These are phyloP conservation scores for Fusarium torulosum DNA, from an alignment of 2,329 filamentous ascomycete species.

Conservation along the genomic window DNA sequence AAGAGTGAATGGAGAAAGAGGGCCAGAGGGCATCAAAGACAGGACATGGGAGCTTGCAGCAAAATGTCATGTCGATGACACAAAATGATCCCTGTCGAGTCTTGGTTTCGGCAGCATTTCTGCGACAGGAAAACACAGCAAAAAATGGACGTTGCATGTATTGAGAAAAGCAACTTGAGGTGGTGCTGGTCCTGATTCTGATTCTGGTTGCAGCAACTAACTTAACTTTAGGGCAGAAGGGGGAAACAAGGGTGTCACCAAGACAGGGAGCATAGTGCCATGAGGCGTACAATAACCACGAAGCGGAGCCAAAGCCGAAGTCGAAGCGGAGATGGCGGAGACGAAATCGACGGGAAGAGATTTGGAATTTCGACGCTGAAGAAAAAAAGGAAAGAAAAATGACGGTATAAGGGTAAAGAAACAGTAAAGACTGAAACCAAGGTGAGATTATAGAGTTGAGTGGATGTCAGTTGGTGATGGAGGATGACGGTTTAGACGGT, in stretches of 20 bases:
- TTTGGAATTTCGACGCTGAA: constrained; percentile 4
- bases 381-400: constrained; percentile 14
- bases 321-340: constrained; percentile 26
- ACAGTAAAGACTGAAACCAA: constrained; percentile 8
- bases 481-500: constrained; percentile 32
- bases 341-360: constrained; percentile 9
- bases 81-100: constrained; percentile 23
- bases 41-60: constrained; percentile 43
- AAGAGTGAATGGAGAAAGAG: constrained; percentile 24
- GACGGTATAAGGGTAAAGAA: constrained; percentile 13
- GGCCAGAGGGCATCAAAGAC: constrained; percentile 32
- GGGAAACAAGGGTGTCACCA: constrained; percentile 37
- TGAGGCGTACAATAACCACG: constrained; percentile 25
- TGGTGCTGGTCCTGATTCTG: constrained; percentile 2
- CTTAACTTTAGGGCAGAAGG: constrained; percentile 23
- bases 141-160: constrained; percentile 15
- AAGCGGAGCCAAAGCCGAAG: constrained; percentile 25
- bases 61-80: constrained; percentile 36
- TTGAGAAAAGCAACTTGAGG: constrained; percentile 39
- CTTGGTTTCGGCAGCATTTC: constrained; percentile 11
- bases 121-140: constrained; percentile 16
- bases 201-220: constrained; percentile 26
- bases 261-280: constrained; percentile 36
- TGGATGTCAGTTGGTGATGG: constrained; percentile 32
- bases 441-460: constrained; percentile 11